Conservation (phyloP, 768 basidiomycete genomes). For the Tylopilus intermedius region DNA sequence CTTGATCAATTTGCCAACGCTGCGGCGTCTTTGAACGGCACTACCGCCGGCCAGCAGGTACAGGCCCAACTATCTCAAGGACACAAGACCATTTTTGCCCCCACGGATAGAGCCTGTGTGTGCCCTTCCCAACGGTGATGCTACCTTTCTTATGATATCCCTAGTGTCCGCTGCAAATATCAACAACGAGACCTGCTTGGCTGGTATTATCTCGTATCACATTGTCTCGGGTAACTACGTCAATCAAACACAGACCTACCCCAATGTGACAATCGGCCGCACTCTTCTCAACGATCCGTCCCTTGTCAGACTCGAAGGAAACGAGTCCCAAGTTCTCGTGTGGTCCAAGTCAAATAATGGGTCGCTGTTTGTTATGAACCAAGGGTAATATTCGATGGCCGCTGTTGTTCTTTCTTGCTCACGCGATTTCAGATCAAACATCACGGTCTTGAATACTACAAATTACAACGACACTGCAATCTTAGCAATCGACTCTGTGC, state of each 20-base stretch:
- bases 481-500: slow-evolving; percentile 45
- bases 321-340: slow-evolving; percentile 51
- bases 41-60: slow-evolving; percentile 39
- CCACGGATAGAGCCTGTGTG: slow-evolving; percentile 53
- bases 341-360: slow-evolving; percentile 38
- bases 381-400: slow-evolving; percentile 32
- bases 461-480: slow-evolving; percentile 39
- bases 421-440: slow-evolving; percentile 24
- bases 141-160: slow-evolving; percentile 1
- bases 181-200: slow-evolving; percentile 34
- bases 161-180: slow-evolving; percentile 14
- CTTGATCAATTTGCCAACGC: slow-evolving; percentile 40
- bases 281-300: slow-evolving; percentile 51
- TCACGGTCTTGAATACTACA: slow-evolving; percentile 37
- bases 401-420: neutral
- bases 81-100: slow-evolving; percentile 52
- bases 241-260: slow-evolving; percentile 39
- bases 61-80: slow-evolving; percentile 40
- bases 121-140: slow-evolving; percentile 13
- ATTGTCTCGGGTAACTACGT: slow-evolving; percentile 49
- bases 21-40: slow-evolving; percentile 40
- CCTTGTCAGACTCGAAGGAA: slow-evolving; percentile 53
- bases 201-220: slow-evolving; percentile 54
- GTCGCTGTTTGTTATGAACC: slow-evolving; percentile 45
- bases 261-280: slow-evolving; percentile 59